phyloP scores from a whole-genome alignment of 345 rosid species.

The rapeseed (Brassica napus) region DNA sequence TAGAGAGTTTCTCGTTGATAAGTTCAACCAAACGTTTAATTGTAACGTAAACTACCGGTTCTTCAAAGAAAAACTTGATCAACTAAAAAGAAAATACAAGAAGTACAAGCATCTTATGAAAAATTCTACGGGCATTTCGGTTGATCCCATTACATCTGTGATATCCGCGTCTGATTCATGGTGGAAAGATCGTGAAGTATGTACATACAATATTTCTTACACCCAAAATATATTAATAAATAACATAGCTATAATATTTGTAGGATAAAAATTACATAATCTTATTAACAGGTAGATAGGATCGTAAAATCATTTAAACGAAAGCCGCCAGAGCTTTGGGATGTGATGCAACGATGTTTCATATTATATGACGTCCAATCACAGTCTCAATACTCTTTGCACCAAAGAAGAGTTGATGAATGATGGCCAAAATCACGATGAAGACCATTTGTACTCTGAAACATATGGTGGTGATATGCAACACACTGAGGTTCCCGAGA shows the following conservation, averaged over 20 bases:
- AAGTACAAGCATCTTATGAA: background rate
- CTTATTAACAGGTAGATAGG: too few relatives aligned
- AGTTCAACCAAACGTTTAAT: background rate
- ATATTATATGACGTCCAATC: background rate
- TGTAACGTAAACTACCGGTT: background rate
- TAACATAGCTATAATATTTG: background rate
- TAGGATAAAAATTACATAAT: background rate
- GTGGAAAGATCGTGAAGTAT: background rate
- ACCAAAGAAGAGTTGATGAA: background rate
- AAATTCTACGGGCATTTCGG: background rate
- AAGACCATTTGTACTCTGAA: background rate
- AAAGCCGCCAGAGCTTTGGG: too few relatives aligned
- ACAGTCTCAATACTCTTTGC: background rate
- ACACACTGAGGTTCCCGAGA: background rate
- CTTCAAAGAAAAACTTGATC: background rate
- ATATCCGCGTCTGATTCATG: background rate
- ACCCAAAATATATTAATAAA: background rate
- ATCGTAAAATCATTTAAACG: too few relatives aligned
- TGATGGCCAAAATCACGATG: background rate
- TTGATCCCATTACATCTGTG: background rate
- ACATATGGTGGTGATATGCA: background rate
- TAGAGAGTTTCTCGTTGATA: background rate
- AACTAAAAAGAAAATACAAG: background rate
- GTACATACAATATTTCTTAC: background rate
- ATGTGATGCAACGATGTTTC: too few relatives aligned